A percentile compares a stretch with the other conserved stretches of the same genome.
Conservation (phyloP, 148 eudicot species). For the Dianthus caryophyllus region DNA sequence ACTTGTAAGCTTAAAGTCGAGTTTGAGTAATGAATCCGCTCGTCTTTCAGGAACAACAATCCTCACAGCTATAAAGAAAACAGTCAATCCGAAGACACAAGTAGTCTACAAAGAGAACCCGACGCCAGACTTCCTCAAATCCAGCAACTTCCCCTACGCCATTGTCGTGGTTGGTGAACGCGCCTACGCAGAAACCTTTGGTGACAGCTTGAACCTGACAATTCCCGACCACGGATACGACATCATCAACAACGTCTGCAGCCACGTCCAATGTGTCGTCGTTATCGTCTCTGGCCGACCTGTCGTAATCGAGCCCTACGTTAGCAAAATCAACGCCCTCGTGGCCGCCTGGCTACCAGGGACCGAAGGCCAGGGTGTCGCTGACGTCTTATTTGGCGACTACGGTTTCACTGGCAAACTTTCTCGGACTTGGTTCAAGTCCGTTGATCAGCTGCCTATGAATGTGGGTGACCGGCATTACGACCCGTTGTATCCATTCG, state of each 20-base stretch:
- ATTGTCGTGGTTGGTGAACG: slow-evolving; percentile 54
- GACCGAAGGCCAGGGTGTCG: slow-evolving; percentile 54
- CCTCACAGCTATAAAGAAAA: slow-evolving; percentile 49
- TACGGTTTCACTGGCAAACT: slow-evolving; percentile 55
- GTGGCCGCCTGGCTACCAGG: slow-evolving; percentile 67
- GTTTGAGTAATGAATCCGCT: not conserved
- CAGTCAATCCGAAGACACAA: slow-evolving; percentile 57
- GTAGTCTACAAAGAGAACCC: slow-evolving; percentile 62
- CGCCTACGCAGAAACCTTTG: slow-evolving; percentile 45
- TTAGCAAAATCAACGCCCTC: slow-evolving; percentile 34
- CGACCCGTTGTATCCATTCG: slow-evolving; percentile 55
- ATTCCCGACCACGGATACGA: slow-evolving; percentile 32
- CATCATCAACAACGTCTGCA: slow-evolving; percentile 44
- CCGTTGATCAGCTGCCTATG: slow-evolving; percentile 49
- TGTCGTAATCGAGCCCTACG: slow-evolving; percentile 43
- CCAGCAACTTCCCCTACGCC: slow-evolving; percentile 39
- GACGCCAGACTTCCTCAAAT: slow-evolving; percentile 26
- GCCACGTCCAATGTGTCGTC: slow-evolving; percentile 39
- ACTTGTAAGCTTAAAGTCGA: too few species aligned
- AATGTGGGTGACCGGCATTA: slow-evolving; percentile 50
- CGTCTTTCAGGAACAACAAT: slow-evolving; percentile 60
- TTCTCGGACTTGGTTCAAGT: slow-evolving; percentile 53
- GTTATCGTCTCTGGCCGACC: slow-evolving; percentile 49
- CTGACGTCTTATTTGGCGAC: slow-evolving; percentile 51
- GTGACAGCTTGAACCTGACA: slow-evolving; percentile 47